Conservation (phyloP, 345 rosid species). For the Jatropha curcas region DNA sequence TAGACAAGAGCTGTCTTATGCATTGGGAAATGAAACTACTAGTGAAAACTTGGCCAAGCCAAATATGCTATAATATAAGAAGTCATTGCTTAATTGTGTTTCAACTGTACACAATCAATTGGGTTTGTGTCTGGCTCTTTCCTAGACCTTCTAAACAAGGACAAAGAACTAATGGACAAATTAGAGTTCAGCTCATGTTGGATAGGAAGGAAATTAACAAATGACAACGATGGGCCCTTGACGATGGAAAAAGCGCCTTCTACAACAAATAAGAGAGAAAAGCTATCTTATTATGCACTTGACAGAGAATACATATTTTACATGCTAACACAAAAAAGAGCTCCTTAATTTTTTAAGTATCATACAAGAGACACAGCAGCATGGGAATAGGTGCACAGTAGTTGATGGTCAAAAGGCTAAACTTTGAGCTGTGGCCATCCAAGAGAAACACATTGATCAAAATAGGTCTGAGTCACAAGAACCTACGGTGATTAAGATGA, state of each 20-base stretch:
- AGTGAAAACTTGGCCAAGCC: neutral
- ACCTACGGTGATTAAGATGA: constrained; percentile 24
- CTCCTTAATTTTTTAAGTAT: neutral
- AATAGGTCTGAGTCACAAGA: constrained; percentile 22
- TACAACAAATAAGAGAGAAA: neutral
- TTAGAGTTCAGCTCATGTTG: neutral
- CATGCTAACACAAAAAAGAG: constrained; percentile 17
- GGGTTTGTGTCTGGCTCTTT: neutral
- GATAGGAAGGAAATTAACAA: neutral
- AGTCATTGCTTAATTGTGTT: neutral
- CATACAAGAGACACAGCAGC: neutral
- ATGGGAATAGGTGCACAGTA: constrained; percentile 1
- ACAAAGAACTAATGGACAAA: neutral
- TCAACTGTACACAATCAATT: neutral
- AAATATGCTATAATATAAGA: neutral
- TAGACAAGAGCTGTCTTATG: neutral
- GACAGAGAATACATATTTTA: constrained; percentile 14
- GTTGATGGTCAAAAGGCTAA: constrained; percentile 6
- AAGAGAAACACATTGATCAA: constrained; percentile 27
- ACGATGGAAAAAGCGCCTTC: neutral
- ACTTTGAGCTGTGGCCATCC: constrained; percentile 27
- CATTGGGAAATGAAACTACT: neutral
- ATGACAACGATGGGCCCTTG: neutral
- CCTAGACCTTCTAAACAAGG: neutral
- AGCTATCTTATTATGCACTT: constrained; percentile 12